Percentiles rank a stretch among this genome's conserved stretches.
These are phyloP conservation scores for Sphagnum contortum DNA, from an alignment of 225 moss, liverwort and hornwort genomes.

Conservation along the genomic window DNA sequence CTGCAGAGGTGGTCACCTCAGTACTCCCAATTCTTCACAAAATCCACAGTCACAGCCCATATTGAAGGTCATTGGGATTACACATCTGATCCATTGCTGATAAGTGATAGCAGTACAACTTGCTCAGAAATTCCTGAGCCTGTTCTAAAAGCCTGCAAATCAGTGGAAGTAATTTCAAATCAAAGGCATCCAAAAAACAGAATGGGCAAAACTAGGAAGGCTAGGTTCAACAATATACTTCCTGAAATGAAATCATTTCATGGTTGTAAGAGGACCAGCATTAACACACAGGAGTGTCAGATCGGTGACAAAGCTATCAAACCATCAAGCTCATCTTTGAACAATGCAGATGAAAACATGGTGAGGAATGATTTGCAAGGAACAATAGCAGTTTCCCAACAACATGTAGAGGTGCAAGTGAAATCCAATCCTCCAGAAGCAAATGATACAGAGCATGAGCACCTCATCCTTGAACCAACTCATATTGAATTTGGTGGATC, in stretches of 20 bases:
- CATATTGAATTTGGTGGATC: too few relatives aligned
- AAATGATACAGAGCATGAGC: slow-evolving; percentile 12
- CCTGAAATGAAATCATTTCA: too few relatives aligned
- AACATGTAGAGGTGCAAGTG: not conserved
- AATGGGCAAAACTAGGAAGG: slow-evolving; percentile 15
- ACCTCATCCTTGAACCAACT: not conserved
- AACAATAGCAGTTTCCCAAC: too few relatives aligned
- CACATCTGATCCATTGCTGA: slow-evolving; percentile 17
- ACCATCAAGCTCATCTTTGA: too few relatives aligned
- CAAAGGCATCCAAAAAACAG: slow-evolving; percentile 6
- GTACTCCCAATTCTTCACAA: slow-evolving; percentile 20
- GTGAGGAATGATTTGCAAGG: too few relatives aligned
- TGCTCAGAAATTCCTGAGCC: slow-evolving; percentile 11
- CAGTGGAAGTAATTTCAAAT: not conserved
- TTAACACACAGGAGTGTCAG: too few relatives aligned
- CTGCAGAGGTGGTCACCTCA: slow-evolving; percentile 33
- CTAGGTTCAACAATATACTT: slow-evolving; percentile 12
- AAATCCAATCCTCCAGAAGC: slow-evolving; percentile 6
- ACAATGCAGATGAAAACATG: too few relatives aligned
- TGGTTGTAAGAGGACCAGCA: too few relatives aligned
- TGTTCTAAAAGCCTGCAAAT: slow-evolving; percentile 9
- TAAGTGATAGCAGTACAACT: slow-evolving; percentile 18
- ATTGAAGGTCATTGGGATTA: slow-evolving; percentile 7
- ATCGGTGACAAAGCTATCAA: too few relatives aligned
- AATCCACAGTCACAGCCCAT: slow-evolving; percentile 7